Conservation (phyloP, 371 early-diverging fungal species). For the Capillidium rhysosporum region DNA sequence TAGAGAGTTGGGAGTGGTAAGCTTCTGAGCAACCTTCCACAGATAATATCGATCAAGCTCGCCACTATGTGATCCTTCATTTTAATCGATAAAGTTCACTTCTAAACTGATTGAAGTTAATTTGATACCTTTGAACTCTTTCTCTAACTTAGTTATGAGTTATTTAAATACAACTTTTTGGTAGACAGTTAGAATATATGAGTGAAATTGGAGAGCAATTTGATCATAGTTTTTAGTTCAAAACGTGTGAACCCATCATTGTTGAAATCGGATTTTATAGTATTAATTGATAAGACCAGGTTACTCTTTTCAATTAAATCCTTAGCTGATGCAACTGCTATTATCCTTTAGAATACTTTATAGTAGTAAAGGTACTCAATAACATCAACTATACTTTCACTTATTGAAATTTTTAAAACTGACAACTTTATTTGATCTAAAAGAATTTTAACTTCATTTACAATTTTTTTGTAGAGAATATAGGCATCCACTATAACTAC, state of each 20-base stretch:
- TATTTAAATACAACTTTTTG: slow-evolving; percentile 1
- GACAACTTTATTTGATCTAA: slow-evolving; percentile 17
- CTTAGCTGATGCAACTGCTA: slow-evolving; percentile 12
- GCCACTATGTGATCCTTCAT: background rate
- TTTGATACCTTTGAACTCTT: background rate
- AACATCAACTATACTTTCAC: slow-evolving; percentile 20
- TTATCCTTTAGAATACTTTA: slow-evolving; percentile 17
- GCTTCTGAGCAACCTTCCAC: slow-evolving; percentile 18
- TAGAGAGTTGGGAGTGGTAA: slow-evolving; percentile 15
- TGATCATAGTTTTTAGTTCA: slow-evolving; percentile 2
- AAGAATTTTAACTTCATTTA: slow-evolving; percentile 13
- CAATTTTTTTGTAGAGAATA: slow-evolving; percentile 14
- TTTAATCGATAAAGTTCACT: too few species aligned
- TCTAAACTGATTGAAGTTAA: background rate
- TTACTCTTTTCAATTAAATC: slow-evolving; percentile 18
- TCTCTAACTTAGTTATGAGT: slow-evolving; percentile 4
- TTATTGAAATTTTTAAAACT: slow-evolving; percentile 21
- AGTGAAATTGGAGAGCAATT: slow-evolving; percentile 1
- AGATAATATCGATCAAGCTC: slow-evolving; percentile 17
- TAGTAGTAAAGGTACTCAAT: slow-evolving; percentile 12
- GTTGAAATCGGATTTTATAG: slow-evolving; percentile 25
- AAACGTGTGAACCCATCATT: slow-evolving; percentile 15
- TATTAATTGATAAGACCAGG: slow-evolving; percentile 20
- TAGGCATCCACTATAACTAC: slow-evolving; percentile 23
- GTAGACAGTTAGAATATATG: slow-evolving; percentile 5